phyloP scores from a whole-genome alignment of 1,139 yeast genomes.

The Magnusiomyces paraingens region DNA sequence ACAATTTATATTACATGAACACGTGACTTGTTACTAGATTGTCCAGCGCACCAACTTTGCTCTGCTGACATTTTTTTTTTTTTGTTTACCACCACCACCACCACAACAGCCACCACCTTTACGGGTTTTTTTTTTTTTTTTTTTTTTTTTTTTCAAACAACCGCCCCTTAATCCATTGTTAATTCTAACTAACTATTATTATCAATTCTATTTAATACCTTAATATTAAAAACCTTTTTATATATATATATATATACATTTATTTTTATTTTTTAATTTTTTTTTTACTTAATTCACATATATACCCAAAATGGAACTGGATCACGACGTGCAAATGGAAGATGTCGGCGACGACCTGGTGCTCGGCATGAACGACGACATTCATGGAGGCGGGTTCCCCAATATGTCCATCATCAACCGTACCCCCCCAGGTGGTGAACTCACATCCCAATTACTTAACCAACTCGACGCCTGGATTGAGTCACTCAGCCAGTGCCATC shows the following conservation, averaged over 20 bases:
- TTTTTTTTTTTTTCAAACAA: no score
- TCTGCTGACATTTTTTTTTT: no score
- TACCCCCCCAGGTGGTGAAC: conserved; percentile 6
- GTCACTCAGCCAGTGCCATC: conserved; percentile 69
- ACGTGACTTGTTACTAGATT: no score
- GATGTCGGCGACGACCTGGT: conserved; percentile 12
- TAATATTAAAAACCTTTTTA: neutral
- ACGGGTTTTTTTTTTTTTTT: no score
- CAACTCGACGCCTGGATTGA: conserved; percentile 88
- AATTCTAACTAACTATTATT: neutral
- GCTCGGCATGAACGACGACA: conserved; percentile 3
- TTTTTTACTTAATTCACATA: neutral
- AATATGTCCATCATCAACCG: conserved; percentile 5
- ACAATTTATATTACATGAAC: no score
- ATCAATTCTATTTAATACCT: neutral
- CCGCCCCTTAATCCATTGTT: no score
- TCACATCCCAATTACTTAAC: conserved; percentile 34
- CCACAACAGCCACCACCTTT: no score
- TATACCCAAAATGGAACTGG: conserved; percentile 11
- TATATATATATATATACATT: no score
- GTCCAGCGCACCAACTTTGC: no score
- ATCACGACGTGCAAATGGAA: conserved; percentile 16
- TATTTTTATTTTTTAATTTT: neutral
- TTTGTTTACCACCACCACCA: no score
- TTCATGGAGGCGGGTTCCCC: neutral